These are phyloP conservation scores for Paxillus ammoniavirescens DNA, from an alignment of 768 basidiomycete species.

Conservation along the genomic window DNA sequence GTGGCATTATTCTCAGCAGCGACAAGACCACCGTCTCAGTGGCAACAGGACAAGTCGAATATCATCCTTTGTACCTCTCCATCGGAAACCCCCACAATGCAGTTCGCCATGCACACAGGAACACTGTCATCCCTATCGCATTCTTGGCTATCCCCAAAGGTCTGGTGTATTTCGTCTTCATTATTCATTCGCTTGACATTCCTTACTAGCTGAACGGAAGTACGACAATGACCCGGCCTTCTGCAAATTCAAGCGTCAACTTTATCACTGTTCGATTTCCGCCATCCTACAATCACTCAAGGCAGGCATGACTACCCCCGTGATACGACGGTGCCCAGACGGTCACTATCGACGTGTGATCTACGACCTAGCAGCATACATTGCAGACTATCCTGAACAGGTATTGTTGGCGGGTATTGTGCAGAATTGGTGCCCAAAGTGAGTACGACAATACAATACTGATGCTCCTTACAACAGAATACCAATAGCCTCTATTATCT, in stretches of 20 bases:
- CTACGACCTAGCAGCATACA: slow-evolving; percentile 36
- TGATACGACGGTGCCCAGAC: slow-evolving; percentile 28
- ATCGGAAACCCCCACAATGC: slow-evolving; percentile 22
- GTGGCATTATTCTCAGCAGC: slow-evolving; percentile 34
- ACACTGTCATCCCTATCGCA: slow-evolving; percentile 19
- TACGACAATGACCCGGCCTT: slow-evolving; percentile 2
- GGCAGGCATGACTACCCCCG: slow-evolving; percentile 26
- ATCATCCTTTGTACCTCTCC: slow-evolving; percentile 36
- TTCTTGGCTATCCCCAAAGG: slow-evolving; percentile 32
- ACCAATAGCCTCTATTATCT: not conserved
- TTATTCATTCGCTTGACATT: not conserved
- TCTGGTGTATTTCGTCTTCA: slow-evolving; percentile 10
- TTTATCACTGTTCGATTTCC: slow-evolving; percentile 29
- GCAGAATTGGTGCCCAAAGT: slow-evolving; percentile 38
- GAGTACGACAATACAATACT: slow-evolving; percentile 1
- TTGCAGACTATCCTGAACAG: slow-evolving; percentile 43
- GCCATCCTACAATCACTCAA: slow-evolving; percentile 23
- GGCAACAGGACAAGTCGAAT: slow-evolving; percentile 39
- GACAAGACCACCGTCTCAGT: slow-evolving; percentile 45
- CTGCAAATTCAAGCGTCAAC: slow-evolving; percentile 21
- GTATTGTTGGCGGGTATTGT: slow-evolving; percentile 31
- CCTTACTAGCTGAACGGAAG: slow-evolving; percentile 3
- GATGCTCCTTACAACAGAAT: slow-evolving; percentile 4
- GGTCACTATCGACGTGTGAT: slow-evolving; percentile 29
- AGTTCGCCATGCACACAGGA: slow-evolving; percentile 19